These are phyloP conservation scores for Phytophthora sp. DNA, from an alignment of 352 stramenopile genomes.

Conservation along the genomic window DNA sequence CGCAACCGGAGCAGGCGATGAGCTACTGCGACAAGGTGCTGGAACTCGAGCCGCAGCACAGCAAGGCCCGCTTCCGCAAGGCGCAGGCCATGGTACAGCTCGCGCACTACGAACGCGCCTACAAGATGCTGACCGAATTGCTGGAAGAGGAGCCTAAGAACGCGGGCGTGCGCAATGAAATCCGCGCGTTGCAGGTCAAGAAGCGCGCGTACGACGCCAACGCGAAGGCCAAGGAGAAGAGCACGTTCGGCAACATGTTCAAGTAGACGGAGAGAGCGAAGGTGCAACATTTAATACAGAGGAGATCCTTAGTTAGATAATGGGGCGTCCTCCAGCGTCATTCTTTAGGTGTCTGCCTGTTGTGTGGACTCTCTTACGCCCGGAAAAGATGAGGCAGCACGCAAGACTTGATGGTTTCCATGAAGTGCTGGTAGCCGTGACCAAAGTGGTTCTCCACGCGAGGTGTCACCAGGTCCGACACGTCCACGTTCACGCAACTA, in stretches of 20 bases:
- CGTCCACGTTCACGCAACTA: constrained; percentile 63
- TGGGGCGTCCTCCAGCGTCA: background rate
- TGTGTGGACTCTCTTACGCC: constrained; percentile 2
- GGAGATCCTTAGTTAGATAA: constrained; percentile 5
- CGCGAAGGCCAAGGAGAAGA: constrained; percentile 60
- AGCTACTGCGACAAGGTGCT: constrained; percentile 81
- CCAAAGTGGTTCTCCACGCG: constrained; percentile 76
- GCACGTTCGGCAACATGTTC: constrained; percentile 78
- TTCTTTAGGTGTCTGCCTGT: too few relatives aligned
- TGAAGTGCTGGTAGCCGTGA: constrained; percentile 78
- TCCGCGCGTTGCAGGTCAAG: constrained; percentile 54
- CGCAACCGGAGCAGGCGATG: constrained; percentile 55
- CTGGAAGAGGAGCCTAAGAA: constrained; percentile 76
- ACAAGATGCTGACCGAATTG: constrained; percentile 58
- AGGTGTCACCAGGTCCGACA: constrained; percentile 68
- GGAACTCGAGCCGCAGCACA: constrained; percentile 61
- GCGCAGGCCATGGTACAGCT: constrained; percentile 73
- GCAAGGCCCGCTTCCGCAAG: constrained; percentile 85
- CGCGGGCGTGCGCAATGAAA: constrained; percentile 61
- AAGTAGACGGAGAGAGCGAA: constrained; percentile 42
- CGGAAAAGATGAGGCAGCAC: constrained; percentile 54
- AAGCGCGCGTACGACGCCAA: constrained; percentile 70
- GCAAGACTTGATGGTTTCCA: constrained; percentile 61
- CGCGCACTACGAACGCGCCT: constrained; percentile 59
- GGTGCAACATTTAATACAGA: constrained; percentile 8